Conservation (phyloP, 176 grass and related monocot species). For the Rhynchospora tenuis region DNA sequence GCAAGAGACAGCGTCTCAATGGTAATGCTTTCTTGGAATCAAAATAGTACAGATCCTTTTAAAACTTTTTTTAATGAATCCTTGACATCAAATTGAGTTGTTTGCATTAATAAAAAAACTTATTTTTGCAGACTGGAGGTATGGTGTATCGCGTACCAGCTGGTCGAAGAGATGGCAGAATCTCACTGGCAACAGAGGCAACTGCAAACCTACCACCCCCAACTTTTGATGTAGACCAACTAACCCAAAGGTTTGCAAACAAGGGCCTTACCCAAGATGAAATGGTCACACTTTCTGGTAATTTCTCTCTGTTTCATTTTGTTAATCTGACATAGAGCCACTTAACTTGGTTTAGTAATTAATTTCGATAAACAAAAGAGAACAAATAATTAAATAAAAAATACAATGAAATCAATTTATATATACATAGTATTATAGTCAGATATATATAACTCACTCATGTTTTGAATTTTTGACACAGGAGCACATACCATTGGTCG, state of each 20-base stretch:
- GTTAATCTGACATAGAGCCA: neutral
- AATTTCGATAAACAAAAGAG: neutral
- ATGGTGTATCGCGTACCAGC: slow-evolving; percentile 43
- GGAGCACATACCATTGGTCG: slow-evolving; percentile 44
- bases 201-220: slow-evolving; percentile 51
- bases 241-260: slow-evolving; percentile 51
- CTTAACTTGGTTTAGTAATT: neutral
- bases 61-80: neutral
- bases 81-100: neutral
- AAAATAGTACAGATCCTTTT: neutral
- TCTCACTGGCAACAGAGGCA: slow-evolving; percentile 45
- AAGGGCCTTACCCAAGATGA: slow-evolving; percentile 44
- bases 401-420: neutral
- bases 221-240: slow-evolving; percentile 27
- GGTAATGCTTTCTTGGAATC: slow-evolving; percentile 7
- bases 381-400: neutral
- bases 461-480: neutral
- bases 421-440: neutral
- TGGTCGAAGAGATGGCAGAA: slow-evolving; percentile 55
- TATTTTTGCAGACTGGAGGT: slow-evolving; percentile 39
- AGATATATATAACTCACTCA: too few relatives aligned
- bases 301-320: neutral
- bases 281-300: slow-evolving; percentile 65
- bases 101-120: neutral
- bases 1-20: slow-evolving; percentile 24